Evolutionary conservation across 371 early-diverging fungal genomes (phyloP), one percentile per base, ranked within the genome.

Genomic region (Mucor velutinosus): DNA sequence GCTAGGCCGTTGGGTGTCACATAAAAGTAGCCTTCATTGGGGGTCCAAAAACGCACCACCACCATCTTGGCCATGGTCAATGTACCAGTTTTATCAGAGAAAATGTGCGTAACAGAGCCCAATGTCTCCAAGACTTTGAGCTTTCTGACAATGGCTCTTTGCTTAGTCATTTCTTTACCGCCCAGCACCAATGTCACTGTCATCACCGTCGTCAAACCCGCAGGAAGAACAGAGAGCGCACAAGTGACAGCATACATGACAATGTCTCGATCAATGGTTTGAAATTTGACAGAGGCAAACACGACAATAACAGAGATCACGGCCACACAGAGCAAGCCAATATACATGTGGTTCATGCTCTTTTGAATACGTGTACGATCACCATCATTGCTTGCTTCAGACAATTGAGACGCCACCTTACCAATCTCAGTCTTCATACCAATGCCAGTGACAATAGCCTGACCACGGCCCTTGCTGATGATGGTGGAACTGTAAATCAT

Each of bases 101-200:
- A 96, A 71, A 98, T 94, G 41, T 90, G 88, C 10, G 94, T 93
- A n/a, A 97, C 92, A 11, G 90, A 88, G 4, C 97, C 97, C 15
- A 97, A 83, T 0, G 95, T 95, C 77, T 97, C 97, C 7, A 98
- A 92, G 1, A 92, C 89, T 2, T 94, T 92, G n/a, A 97, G 78
- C 62, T 93, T 94, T 39, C 95, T 87, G n/a, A 97, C 95, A 66
- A 76, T 64, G 4, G 76, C 75, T 17, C 69, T 72, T 29, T 78
- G 77, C 0, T 55, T 56, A 3, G 77, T 71, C 75, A 76, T 78
- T 62, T 78, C 75, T 70, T 76, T 74, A 33, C 82, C 76, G 27
- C 76, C 80, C 10, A 81, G 55, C 4, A 78, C 81, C 3, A 80
- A 60, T 8, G 80, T 74, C 15, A 80, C 63, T 1, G 80, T 80